A percentile compares a stretch with the other conserved stretches of the same genome.
These are phyloP conservation scores for Saprolegnia diclina DNA, from an alignment of 352 stramenopile species.

Conservation along the genomic window DNA sequence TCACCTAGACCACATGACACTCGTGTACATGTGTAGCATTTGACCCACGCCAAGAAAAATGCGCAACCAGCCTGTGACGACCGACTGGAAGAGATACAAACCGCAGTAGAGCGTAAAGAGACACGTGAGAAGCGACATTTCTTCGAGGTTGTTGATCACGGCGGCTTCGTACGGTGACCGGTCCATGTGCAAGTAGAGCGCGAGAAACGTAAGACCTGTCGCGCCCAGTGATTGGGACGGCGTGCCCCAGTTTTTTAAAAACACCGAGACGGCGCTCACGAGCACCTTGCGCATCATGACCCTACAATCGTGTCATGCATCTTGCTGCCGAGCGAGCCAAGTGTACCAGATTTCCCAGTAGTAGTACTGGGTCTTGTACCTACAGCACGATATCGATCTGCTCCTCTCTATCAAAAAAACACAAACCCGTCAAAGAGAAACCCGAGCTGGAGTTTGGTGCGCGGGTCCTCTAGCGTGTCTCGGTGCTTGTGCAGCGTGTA, in stretches of 20 bases:
- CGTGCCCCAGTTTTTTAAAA: slow-evolving; percentile 12
- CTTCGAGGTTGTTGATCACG: slow-evolving; percentile 4
- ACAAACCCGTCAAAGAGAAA: slow-evolving; percentile 14
- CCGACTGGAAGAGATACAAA: neutral
- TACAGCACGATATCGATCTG: neutral
- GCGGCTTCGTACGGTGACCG: neutral
- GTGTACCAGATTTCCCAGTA: slow-evolving; percentile 18
- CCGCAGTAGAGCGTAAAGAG: slow-evolving; percentile 19
- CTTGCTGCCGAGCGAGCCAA: neutral
- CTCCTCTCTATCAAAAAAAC: too few relatives aligned
- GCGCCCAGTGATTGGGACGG: slow-evolving; percentile 9
- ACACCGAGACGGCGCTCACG: slow-evolving; percentile 16
- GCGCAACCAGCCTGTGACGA: neutral
- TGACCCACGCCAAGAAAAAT: slow-evolving; percentile 1
- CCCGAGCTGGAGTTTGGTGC: slow-evolving; percentile 10
- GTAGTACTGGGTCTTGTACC: slow-evolving; percentile 15
- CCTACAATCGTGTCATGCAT: neutral
- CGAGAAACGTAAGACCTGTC: slow-evolving; percentile 3
- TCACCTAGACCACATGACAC: neutral
- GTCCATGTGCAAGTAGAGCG: neutral
- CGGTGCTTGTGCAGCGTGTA: neutral
- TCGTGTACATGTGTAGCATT: neutral
- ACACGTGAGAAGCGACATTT: slow-evolving; percentile 12
- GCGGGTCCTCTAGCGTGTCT: neutral
- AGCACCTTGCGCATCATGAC: slow-evolving; percentile 20